Evolutionary conservation across 768 basidiomycete species (phyloP), one percentile per base, ranked within the genome.

Genomic region (Scleroderma citrinum): DNA sequence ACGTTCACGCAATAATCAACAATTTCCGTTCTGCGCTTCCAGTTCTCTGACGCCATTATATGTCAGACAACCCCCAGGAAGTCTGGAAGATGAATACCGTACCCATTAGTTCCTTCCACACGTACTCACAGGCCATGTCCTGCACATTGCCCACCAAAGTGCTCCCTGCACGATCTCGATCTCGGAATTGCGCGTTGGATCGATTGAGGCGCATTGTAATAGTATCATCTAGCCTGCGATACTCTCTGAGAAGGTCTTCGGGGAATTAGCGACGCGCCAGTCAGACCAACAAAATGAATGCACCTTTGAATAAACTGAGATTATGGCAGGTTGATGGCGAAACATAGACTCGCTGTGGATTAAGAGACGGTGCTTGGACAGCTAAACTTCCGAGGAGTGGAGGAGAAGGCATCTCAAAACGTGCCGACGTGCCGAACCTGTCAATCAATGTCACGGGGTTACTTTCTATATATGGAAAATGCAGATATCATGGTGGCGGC

Each of bases 61-160:
- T 50, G 59, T 59, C 34, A 54, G 61, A 43, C 49, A 52, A 50
- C 51, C 32, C 50, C 40, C 46, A 41, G 52, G 47, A 45, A 51
- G 36, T 56, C 53, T 35, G 47, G 56, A 43, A 46, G 44, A 40
- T 42, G 40, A 50, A 50, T 37, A 47, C 70, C 82, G 64, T 60
- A 88, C 89, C 84, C 50, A 87, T 76, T 53, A 92, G 71, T 59
- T 92, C 84, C 57, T 76, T 74, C 89, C 90, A 92, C 35, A 92
- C 65, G 55, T 82, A 75, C 10, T 77, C 74, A 64, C 89, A 92
- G 44, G 87, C 82, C 62, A 82, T 78, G 47, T 87, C 85, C 60
- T 89, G 82, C 40, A 83, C 66, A 49, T 70, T 84, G 13, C 74
- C 78, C 44, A 68, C 73, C 30, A 70, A 68, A 38, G 59, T 66